A percentile compares a stretch with the other conserved stretches of the same genome.
These are phyloP conservation scores for Trichoderma koningiopsis DNA, from an alignment of 2,329 filamentous ascomycete genomes.

Conservation along the genomic window DNA sequence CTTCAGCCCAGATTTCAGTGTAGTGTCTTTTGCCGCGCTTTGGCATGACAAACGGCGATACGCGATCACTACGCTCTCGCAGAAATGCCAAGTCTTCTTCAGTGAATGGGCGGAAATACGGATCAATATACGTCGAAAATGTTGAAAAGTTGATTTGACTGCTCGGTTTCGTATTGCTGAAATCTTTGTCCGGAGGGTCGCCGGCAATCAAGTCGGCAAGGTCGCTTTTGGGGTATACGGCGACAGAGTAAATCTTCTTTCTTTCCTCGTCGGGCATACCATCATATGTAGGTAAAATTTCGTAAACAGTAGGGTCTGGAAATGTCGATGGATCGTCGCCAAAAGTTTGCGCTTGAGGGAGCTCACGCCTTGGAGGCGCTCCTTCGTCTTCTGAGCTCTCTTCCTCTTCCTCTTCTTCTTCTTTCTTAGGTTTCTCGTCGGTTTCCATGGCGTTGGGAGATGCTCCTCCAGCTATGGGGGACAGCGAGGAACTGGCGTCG, in stretches of 20 bases:
- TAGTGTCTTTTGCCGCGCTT: slow-evolving; percentile 84
- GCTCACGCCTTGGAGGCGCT: slow-evolving; percentile 62
- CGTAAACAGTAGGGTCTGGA: slow-evolving; percentile 88
- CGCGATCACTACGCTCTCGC: slow-evolving; percentile 83
- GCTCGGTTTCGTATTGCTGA: slow-evolving; percentile 87
- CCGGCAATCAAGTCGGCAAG: slow-evolving; percentile 85
- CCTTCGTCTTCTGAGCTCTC: slow-evolving; percentile 62
- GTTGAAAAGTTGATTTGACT: slow-evolving; percentile 94
- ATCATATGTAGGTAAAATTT: slow-evolving; percentile 74
- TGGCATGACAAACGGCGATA: slow-evolving; percentile 82
- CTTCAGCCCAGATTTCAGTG: slow-evolving; percentile 88
- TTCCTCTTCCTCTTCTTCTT: slow-evolving; percentile 50
- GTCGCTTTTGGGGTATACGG: slow-evolving; percentile 77
- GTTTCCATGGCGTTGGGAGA: slow-evolving; percentile 60
- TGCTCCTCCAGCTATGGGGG: slow-evolving; percentile 50
- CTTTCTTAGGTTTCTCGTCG: slow-evolving; percentile 54
- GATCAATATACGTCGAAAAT: slow-evolving; percentile 89
- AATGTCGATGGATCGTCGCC: slow-evolving; percentile 92
- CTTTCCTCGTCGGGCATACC: slow-evolving; percentile 84
- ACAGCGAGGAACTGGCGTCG: slow-evolving; percentile 62
- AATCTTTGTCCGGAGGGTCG: slow-evolving; percentile 89
- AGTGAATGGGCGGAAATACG: slow-evolving; percentile 83
- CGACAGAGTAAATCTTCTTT: slow-evolving; percentile 85
- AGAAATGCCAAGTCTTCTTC: slow-evolving; percentile 95
- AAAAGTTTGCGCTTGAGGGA: slow-evolving; percentile 83